phyloP scores from a whole-genome alignment of 257 asterid species.

The Nicotiana tomentosiformis region DNA sequence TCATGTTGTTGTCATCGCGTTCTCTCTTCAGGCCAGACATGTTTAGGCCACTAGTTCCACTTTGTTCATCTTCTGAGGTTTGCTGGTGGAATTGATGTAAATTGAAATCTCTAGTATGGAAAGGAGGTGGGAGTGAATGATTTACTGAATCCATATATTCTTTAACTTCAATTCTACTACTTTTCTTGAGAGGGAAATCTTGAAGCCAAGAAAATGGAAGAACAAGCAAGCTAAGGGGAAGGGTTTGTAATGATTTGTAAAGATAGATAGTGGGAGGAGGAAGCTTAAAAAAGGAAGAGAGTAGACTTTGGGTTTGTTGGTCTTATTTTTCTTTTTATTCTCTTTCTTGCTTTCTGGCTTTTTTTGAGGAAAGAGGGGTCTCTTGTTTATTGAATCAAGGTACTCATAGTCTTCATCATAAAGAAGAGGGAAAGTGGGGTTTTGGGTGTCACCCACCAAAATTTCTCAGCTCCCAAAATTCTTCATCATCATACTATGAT shows the following conservation, averaged over 20 bases:
- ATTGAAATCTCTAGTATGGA: slow-evolving; percentile 80
- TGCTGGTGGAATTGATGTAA: slow-evolving; percentile 26
- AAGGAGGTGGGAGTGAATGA: slow-evolving; percentile 65
- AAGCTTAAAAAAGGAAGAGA: neutral
- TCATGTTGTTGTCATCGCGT: slow-evolving; percentile 32
- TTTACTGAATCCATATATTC: slow-evolving; percentile 21
- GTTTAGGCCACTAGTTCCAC: slow-evolving; percentile 58
- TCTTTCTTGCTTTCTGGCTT: slow-evolving; percentile 25
- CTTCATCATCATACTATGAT: slow-evolving; percentile 17
- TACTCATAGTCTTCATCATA: slow-evolving; percentile 22
- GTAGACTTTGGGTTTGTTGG: slow-evolving; percentile 23
- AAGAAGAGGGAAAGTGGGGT: slow-evolving; percentile 14
- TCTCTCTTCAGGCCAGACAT: slow-evolving; percentile 36
- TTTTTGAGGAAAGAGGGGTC: slow-evolving; percentile 5
- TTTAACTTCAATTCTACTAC: neutral
- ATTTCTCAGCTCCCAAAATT: slow-evolving; percentile 1
- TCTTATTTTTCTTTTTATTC: slow-evolving; percentile 4
- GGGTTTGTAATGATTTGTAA: slow-evolving; percentile 26
- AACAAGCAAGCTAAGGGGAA: slow-evolving; percentile 14
- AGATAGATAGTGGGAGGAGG: slow-evolving; percentile 24
- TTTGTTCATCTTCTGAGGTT: slow-evolving; percentile 59
- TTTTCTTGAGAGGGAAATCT: neutral
- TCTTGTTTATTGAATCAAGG: slow-evolving; percentile 30
- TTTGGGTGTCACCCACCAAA: slow-evolving; percentile 46
- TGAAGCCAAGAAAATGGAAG: slow-evolving; percentile 15